Conservation (phyloP, 2,329 filamentous ascomycete genomes). For the Neopestalotiopsis sp. region DNA sequence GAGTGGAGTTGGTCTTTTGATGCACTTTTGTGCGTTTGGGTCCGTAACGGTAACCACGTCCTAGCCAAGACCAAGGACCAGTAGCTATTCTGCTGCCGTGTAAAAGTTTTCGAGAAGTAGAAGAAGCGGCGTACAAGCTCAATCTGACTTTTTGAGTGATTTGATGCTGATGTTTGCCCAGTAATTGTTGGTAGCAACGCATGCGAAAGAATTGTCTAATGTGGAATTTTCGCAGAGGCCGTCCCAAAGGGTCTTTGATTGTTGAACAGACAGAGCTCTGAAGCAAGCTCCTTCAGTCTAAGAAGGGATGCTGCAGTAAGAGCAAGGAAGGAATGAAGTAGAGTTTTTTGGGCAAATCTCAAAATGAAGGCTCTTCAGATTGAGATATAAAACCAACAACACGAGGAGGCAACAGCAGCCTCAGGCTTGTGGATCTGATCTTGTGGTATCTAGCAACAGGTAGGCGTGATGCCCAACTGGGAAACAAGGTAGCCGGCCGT, state of each 20-base stretch:
- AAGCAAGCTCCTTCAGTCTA: too few species aligned
- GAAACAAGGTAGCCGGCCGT: neutral
- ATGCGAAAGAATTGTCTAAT: neutral
- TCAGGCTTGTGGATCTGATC: too few species aligned
- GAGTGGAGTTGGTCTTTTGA: constrained; percentile 6
- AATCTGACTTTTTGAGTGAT: neutral
- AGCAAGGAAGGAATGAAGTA: too few species aligned
- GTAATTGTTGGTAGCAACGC: neutral
- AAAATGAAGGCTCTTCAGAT: too few species aligned
- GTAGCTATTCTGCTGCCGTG: neutral
- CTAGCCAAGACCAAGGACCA: neutral
- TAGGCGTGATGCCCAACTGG: neutral
- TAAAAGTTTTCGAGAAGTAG: neutral
- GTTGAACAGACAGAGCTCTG: too few species aligned
- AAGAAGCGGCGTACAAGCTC: neutral
- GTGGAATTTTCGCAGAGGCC: neutral
- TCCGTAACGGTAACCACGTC: too few species aligned
- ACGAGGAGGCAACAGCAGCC: too few species aligned
- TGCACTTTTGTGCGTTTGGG: neutral
- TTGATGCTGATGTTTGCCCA: constrained; percentile 1
- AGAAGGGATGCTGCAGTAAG: too few species aligned
- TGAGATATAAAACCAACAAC: too few species aligned
- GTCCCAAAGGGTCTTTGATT: neutral
- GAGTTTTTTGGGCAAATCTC: too few species aligned
- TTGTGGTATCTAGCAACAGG: neutral